phyloP scores from a whole-genome alignment of 495 filamentous ascomycete genomes.

The Trichoderma parareesei region DNA sequence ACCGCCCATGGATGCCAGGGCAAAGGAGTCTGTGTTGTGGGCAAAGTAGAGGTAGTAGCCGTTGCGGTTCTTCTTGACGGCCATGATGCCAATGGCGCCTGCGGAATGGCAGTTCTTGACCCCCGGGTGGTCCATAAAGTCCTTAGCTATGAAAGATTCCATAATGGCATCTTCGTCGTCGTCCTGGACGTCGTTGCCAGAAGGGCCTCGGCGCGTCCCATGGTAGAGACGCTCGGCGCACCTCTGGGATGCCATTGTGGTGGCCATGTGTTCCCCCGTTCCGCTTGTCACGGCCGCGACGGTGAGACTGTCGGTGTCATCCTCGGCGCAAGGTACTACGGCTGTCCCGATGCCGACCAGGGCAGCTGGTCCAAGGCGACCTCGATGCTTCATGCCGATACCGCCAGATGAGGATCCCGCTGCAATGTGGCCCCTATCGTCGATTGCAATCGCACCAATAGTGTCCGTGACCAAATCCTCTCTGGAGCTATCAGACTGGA shows the following conservation, averaged over 20 bases:
- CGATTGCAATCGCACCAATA: conserved; percentile 89
- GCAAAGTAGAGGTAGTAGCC: conserved; percentile 77
- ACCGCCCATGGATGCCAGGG: conserved; percentile 77
- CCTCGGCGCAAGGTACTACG: conserved; percentile 61
- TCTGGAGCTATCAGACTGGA: conserved; percentile 11
- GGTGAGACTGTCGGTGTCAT: conserved; percentile 44
- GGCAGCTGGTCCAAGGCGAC: conserved; percentile 84
- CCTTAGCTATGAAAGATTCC: conserved; percentile 58
- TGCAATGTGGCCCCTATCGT: conserved; percentile 76
- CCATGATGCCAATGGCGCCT: conserved; percentile 76
- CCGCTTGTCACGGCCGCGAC: conserved; percentile 83
- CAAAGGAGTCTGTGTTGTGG: conserved; percentile 91
- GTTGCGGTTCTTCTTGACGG: conserved; percentile 64
- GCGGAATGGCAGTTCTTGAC: conserved; percentile 60
- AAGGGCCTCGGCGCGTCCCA: conserved; percentile 46
- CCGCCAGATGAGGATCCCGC: conserved; percentile 98
- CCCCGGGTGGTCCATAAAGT: conserved; percentile 79
- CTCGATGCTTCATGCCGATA: conserved; percentile 94
- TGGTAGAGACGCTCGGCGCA: conserved; percentile 72
- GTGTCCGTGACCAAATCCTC: conserved; percentile 73
- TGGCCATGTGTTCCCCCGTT: conserved; percentile 95
- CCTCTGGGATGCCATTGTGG: conserved; percentile 71
- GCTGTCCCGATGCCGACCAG: conserved; percentile 84
- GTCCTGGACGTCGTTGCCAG: conserved; percentile 50
- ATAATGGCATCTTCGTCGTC: conserved; percentile 66